phyloP scores from a whole-genome alignment of 108 stramenopile genomes.

The Schizochytrium sp. region DNA sequence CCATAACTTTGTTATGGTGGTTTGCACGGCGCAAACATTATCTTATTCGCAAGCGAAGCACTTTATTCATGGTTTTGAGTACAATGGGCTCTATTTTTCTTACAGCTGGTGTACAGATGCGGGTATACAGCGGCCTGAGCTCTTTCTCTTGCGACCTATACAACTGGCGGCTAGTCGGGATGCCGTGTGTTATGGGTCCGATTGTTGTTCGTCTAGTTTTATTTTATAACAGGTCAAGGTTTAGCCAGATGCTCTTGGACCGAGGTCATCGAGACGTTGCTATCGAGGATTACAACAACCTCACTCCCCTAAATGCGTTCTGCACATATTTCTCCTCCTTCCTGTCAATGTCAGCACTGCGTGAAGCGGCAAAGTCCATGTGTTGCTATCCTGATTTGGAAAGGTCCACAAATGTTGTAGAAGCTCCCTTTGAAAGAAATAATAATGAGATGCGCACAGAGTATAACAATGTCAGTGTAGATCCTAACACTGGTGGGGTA shows the following conservation, averaged over 20 bases:
- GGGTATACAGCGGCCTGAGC: background rate
- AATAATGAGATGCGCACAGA: background rate
- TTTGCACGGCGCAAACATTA: background rate
- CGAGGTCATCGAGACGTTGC: background rate
- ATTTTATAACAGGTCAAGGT: background rate
- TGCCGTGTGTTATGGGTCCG: background rate
- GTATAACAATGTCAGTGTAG: background rate
- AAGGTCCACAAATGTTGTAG: too few relatives aligned
- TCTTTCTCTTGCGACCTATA: background rate
- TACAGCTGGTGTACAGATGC: background rate
- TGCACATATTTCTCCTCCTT: background rate
- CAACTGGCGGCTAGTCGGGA: background rate
- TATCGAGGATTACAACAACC: background rate
- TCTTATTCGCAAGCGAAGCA: background rate
- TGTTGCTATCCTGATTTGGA: too few relatives aligned
- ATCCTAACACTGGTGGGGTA: background rate
- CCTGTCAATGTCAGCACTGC: background rate
- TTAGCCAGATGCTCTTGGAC: background rate
- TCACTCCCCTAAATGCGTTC: background rate
- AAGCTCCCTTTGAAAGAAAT: too few relatives aligned
- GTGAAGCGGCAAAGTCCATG: background rate
- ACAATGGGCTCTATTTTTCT: background rate
- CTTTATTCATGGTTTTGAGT: background rate
- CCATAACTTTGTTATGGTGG: constrained; percentile 5
- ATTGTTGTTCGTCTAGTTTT: background rate